A percentile compares a stretch with the other conserved stretches of the same genome.
Conservation (phyloP, 2,329 filamentous ascomycete species). For the Pseudogymnoascus sp. region DNA sequence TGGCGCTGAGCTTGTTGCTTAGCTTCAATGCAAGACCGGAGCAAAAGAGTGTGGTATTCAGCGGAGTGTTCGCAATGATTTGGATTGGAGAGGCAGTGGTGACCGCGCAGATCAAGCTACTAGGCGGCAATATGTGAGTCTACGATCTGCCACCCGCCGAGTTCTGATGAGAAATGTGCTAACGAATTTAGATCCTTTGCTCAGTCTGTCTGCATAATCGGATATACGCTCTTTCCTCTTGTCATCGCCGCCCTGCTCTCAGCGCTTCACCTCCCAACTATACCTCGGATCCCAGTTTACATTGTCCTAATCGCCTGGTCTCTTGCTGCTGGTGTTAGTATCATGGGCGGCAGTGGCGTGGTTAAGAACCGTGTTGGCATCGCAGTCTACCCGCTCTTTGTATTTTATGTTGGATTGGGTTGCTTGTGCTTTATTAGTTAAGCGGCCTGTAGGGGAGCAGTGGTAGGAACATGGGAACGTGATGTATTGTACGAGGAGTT, state of each 20-base stretch:
- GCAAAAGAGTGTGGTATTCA: conserved; percentile 86
- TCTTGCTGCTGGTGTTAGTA: conserved; percentile 89
- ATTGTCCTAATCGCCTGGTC: conserved; percentile 85
- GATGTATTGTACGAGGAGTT: conserved; percentile 6
- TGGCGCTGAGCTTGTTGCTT: conserved; percentile 79
- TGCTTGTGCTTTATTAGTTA: conserved; percentile 97
- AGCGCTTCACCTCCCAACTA: conserved; percentile 68
- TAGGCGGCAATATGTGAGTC: conserved; percentile 93
- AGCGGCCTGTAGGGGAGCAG: conserved; percentile 12
- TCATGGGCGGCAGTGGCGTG: conserved; percentile 89
- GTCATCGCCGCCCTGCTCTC: conserved; percentile 89
- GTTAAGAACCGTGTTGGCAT: conserved; percentile 90
- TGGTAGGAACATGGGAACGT: background rate
- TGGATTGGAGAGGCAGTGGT: conserved; percentile 97
- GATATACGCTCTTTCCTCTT: conserved; percentile 94
- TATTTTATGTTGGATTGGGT: conserved; percentile 89
- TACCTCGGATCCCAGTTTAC: conserved; percentile 85
- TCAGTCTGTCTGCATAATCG: conserved; percentile 95
- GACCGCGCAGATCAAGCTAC: conserved; percentile 92
- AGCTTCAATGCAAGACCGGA: conserved; percentile 71
- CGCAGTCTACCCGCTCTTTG: conserved; percentile 87
- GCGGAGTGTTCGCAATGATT: conserved; percentile 90
- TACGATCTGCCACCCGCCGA: conserved; percentile 9
- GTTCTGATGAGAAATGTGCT: conserved; percentile 23
- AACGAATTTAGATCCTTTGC: conserved; percentile 71